These are phyloP conservation scores for Narthecium ossifragum DNA, from an alignment of 106 monocot genomes.

Conservation along the genomic window DNA sequence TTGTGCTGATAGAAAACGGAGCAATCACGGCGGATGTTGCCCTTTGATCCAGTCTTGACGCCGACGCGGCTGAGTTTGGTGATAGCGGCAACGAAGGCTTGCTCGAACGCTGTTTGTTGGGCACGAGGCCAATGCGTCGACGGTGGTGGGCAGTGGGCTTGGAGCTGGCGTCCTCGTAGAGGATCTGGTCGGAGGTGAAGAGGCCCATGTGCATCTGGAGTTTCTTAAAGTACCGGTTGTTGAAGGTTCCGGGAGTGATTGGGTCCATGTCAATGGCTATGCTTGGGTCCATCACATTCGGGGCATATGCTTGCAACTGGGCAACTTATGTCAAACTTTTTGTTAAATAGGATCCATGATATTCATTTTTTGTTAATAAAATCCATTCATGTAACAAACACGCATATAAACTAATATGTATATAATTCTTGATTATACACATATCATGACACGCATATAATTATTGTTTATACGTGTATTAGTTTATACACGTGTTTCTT, in stretches of 20 bases:
- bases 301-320: too few relatives aligned
- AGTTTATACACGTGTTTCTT: too few relatives aligned
- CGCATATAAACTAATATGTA: too few relatives aligned
- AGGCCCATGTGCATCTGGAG: conserved; percentile 59
- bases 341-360: too few relatives aligned
- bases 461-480: too few relatives aligned
- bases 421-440: too few relatives aligned
- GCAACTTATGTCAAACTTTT: too few relatives aligned
- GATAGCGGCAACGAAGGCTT: conserved; percentile 54
- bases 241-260: conserved; percentile 45
- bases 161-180: conserved; percentile 50
- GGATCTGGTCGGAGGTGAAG: conserved; percentile 64
- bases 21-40: conserved; percentile 61
- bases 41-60: conserved; percentile 49
- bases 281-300: too few relatives aligned
- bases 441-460: too few relatives aligned
- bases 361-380: too few relatives aligned
- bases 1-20: conserved; percentile 41
- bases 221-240: conserved; percentile 76
- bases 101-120: conserved; percentile 14
- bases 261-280: conserved; percentile 59
- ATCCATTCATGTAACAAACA: too few relatives aligned
- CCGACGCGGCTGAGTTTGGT: conserved; percentile 70
- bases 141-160: conserved; percentile 48
- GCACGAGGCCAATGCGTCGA: conserved; percentile 48